These are phyloP conservation scores for Isatis tinctoria DNA, from an alignment of 345 rosid genomes.

Conservation along the genomic window DNA sequence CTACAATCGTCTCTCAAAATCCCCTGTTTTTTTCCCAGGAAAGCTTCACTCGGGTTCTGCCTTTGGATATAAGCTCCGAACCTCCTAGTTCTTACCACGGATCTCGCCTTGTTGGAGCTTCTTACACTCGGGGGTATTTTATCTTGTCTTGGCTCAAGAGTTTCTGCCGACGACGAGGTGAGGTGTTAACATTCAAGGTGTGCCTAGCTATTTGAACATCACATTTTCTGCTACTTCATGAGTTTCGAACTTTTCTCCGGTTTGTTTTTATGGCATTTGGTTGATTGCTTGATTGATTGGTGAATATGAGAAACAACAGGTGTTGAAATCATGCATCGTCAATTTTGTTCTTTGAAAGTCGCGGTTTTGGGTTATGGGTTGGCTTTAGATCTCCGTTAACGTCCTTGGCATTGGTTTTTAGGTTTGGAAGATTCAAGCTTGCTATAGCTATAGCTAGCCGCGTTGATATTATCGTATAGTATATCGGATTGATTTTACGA, in stretches of 20 bases:
- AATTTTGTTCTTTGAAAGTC: not conserved
- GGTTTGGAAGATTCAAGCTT: not conserved
- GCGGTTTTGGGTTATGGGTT: not conserved
- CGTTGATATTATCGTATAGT: not conserved
- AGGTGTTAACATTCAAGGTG: not conserved
- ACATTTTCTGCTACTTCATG: not conserved
- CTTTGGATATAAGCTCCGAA: not conserved
- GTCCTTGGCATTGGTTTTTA: not conserved
- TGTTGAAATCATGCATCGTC: not conserved
- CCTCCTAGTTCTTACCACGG: not conserved
- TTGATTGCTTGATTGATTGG: not conserved
- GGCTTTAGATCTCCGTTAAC: constrained; percentile 2
- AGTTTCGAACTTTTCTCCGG: not conserved
- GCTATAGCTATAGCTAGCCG: not conserved
- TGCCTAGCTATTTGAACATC: not conserved
- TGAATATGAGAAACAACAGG: not conserved
- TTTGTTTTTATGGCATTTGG: not conserved
- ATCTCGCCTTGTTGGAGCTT: not conserved
- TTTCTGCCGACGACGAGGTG: not conserved
- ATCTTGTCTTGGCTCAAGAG: not conserved
- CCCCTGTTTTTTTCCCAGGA: not conserved
- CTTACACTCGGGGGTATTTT: not conserved
- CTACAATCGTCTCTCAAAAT: not conserved
- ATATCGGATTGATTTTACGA: not conserved
- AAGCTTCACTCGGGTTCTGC: not conserved